phyloP scores from a whole-genome alignment of 306 rosid genomes.

The Dalbergia oliveri region DNA sequence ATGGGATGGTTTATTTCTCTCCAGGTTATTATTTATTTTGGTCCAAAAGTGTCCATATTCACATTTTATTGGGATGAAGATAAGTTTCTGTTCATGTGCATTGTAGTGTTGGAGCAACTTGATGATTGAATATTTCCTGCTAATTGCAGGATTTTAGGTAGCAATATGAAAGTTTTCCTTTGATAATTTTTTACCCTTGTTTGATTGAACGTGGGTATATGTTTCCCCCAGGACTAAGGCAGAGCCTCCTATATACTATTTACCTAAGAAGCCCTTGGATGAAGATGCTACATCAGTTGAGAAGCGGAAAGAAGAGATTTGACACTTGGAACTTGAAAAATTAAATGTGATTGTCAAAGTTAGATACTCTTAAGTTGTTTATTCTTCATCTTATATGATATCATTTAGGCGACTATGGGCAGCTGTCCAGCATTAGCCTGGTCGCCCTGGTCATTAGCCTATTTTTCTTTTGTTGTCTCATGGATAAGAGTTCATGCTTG shows the following conservation, averaged over 20 bases:
- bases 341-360: too few species aligned
- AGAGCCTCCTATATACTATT: constrained; percentile 89
- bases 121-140: constrained; percentile 64
- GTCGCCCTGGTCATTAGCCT: not conserved
- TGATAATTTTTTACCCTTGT: constrained; percentile 21
- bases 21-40: constrained; percentile 99
- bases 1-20: constrained; percentile 42
- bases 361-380: too few species aligned
- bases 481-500: not conserved
- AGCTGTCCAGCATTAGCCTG: not conserved
- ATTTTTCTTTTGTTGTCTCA: not conserved
- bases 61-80: constrained; percentile 95
- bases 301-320: constrained; percentile 86
- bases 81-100: constrained; percentile 94
- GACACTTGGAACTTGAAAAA: constrained; percentile 32
- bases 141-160: constrained; percentile 60
- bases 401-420: not conserved
- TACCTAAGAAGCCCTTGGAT: constrained; percentile 86
- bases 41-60: constrained; percentile 99
- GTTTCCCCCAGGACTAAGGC: constrained; percentile 83
- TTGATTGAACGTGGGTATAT: constrained; percentile 43
- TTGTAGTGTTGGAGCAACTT: constrained; percentile 75
- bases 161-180: constrained; percentile 18
- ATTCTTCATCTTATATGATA: too few species aligned
- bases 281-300: constrained; percentile 61